phyloP scores from a whole-genome alignment of 1,284 basidiomycete species.

The Mycosarcoma maydis region DNA sequence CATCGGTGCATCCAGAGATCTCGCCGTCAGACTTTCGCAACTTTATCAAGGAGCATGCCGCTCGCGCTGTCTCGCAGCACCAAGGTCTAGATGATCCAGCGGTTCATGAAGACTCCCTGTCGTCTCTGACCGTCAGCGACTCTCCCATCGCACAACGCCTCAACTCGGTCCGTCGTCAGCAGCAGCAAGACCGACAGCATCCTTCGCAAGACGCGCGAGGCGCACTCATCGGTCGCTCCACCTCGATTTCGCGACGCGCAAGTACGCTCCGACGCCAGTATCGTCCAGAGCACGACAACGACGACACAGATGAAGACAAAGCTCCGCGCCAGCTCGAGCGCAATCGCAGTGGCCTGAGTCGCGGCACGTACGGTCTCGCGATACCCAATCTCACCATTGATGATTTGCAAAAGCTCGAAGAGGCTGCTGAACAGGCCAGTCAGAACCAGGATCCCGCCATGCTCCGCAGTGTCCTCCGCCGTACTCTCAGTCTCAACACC shows the following conservation, averaged over 20 bases:
- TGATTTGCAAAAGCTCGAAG: slow-evolving; percentile 90
- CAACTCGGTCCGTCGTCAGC: slow-evolving; percentile 41
- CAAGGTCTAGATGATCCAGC: slow-evolving; percentile 9
- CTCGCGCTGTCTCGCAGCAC: slow-evolving; percentile 63
- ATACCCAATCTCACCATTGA: slow-evolving; percentile 80
- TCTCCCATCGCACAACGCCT: slow-evolving; percentile 45
- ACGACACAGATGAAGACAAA: slow-evolving; percentile 72
- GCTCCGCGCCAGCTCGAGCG: slow-evolving; percentile 29
- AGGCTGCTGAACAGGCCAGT: slow-evolving; percentile 80
- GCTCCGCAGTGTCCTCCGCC: slow-evolving; percentile 81
- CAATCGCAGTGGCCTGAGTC: slow-evolving; percentile 36
- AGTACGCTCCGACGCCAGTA: slow-evolving; percentile 66
- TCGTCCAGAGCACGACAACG: slow-evolving; percentile 75
- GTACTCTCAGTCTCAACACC: slow-evolving; percentile 81
- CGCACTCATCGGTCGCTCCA: slow-evolving; percentile 47
- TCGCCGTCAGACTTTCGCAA: slow-evolving; percentile 93
- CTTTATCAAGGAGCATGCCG: slow-evolving; percentile 91
- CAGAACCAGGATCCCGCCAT: slow-evolving; percentile 83
- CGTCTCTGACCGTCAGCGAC: slow-evolving; percentile 24
- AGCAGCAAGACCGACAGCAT: slow-evolving; percentile 24
- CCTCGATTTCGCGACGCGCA: slow-evolving; percentile 56
- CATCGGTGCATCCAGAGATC: slow-evolving; percentile 93
- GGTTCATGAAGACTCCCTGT: slow-evolving; percentile 17
- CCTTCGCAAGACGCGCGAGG: slow-evolving; percentile 17
- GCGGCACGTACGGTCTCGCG: slow-evolving; percentile 21